Evolutionary conservation across 805 yeast genomes (phyloP), one percentile per base, ranked within the genome.

Genomic region (Metschnikowia borealis): DNA sequence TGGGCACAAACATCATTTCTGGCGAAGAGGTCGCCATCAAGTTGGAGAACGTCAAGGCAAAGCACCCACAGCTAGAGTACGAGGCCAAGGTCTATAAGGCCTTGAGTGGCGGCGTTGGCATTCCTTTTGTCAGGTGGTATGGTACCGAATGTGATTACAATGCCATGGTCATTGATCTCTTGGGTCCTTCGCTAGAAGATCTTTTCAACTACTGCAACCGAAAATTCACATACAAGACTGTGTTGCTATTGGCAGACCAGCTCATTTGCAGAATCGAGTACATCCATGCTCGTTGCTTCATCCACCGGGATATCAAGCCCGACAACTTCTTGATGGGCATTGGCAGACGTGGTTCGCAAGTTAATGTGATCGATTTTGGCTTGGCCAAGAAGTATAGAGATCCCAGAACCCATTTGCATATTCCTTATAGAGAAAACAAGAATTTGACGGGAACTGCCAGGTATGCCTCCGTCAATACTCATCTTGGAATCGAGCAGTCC

Each of bases 11-110:
- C 71, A 83, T 94, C 68, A 89, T 92, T 44, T 87, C 95, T 38
- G 97, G 98, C 38, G 98, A 94, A 69, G 97, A 92, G 68, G 97
- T 94, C 48, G 99, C 98, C 58, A 92, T 92, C 75, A 92, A 92
- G 68, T 77, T 92, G 55, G 99, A 92, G 66, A 85, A 87, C 56
- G 82, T 87, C 48, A 78, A 85, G 51, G 96, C 98, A 2, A 88
- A 89, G 64, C 98, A 94, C 67, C 98, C 99, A 1, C 99, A 92
- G 71, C 78, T 92, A 58, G 97, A 92, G 64, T 94, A 92, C 67
- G 99, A 92, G 70, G 96, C 97, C 14, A 84, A 95, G 59, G 98
- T 94, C 23, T 92, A 92, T 74, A 89, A 87, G 65, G 91, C 96
- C 2, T 74, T 92, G 48, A 85, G 96, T 56, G 99, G 98, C 35